Base-by-base conservation (phyloP, 345 rosid genomes). In the Corymbia maculata region DNA sequence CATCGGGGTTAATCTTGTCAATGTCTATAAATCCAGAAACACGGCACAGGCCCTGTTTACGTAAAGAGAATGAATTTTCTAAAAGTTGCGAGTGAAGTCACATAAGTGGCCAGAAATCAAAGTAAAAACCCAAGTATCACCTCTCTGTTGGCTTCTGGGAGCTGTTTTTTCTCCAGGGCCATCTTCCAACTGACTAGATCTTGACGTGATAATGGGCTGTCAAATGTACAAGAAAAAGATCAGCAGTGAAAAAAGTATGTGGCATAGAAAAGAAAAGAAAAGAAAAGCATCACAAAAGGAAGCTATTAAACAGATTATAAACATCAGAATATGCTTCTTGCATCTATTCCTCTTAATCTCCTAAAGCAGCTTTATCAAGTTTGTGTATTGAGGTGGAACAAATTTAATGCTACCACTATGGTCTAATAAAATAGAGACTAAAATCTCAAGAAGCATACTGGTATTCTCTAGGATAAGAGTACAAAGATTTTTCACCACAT, bases 151-250 rank as follows among this genome's bases (percentile, higher is more conserved):
- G 97, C 97, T 94, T 95, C 97, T 87, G 98, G 97, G 85, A 98
- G 98, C 88, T 95, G 95, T 89, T 93, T 91, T 85, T 90, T 94
- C 92, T 97, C 99, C 42, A 98, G 89, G 87, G 97, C 96, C 99
- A 96, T 96, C 93, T 97, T 98, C 99, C 99, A 98, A 91, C 96
- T 94, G 32, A 98, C 94, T 89, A 98, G 98, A 92, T 97, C 98
- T 93, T 98, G 99, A 52, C 99, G 98, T 42, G 99, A 95, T 75
- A 97, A 93, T 90, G 96, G 95, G 85, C 98, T 98, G 92, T 36
- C 45, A 75, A 36, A 42, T 42, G 14, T 75, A 75, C 52, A 85
- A 85, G 86, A 49, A 85, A 52, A 26, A 85, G 24, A 85, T 13
- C 8, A 50, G 22, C 86, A 85, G 86, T 85, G 57, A 85, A 51